phyloP scores from a whole-genome alignment of 768 basidiomycete species.

The Macrolepiota fuliginosa region DNA sequence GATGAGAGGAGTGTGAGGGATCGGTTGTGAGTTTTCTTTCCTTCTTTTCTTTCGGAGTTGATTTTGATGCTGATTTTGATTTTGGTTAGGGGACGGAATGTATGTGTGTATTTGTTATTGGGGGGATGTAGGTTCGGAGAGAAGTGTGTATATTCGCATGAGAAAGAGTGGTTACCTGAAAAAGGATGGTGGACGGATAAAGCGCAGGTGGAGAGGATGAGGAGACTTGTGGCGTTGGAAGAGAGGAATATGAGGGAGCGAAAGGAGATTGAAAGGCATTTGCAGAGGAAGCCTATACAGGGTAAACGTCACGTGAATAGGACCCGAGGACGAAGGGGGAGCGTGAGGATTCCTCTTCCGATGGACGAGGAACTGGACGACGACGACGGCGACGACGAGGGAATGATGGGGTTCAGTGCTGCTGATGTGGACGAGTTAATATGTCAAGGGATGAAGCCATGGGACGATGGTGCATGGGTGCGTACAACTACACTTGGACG shows the following conservation, averaged over 20 bases:
- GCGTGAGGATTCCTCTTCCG: too few relatives aligned
- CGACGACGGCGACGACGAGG: too few relatives aligned
- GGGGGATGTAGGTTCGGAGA: constrained; percentile 33
- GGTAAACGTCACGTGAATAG: background rate
- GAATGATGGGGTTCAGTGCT: background rate
- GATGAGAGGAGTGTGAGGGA: constrained; percentile 49
- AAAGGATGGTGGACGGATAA: constrained; percentile 45
- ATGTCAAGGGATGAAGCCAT: constrained; percentile 8
- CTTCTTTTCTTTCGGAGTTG: background rate
- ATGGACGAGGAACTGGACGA: too few relatives aligned
- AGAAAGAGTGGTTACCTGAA: constrained; percentile 39
- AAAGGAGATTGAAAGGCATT: background rate
- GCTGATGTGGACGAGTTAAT: constrained; percentile 2
- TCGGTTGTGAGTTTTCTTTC: constrained; percentile 34
- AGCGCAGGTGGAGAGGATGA: constrained; percentile 27
- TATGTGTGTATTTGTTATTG: constrained; percentile 36
- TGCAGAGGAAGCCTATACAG: background rate
- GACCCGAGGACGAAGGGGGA: too few relatives aligned
- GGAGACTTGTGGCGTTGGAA: constrained; percentile 24
- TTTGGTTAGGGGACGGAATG: constrained; percentile 44
- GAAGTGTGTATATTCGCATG: constrained; percentile 50
- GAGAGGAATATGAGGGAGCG: constrained; percentile 17
- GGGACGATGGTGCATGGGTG: constrained; percentile 10
- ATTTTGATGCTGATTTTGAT: constrained; percentile 6
- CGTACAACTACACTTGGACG: background rate